Conservation (phyloP, 73 alveolate genomes). For the Diophrys sp. region DNA sequence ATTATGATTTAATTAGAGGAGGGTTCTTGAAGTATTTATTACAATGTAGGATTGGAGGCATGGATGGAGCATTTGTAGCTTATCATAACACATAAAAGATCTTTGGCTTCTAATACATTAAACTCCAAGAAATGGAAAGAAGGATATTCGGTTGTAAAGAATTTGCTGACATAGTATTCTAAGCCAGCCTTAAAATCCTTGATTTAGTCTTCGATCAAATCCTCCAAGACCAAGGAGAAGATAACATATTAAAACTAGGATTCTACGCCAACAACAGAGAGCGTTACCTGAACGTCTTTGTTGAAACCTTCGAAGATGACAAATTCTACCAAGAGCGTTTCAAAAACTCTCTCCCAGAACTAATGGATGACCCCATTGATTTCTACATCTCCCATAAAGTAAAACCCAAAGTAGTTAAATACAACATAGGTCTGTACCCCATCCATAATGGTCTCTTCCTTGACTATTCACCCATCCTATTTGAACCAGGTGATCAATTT, state of each 20-base stretch:
- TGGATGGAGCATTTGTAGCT: slow-evolving; percentile 96
- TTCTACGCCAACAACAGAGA: slow-evolving; percentile 62
- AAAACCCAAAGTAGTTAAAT: slow-evolving; percentile 55
- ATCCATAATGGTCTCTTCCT: slow-evolving; percentile 63
- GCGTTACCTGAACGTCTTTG: slow-evolving; percentile 58
- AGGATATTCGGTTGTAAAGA: slow-evolving; percentile 87
- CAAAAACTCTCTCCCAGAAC: slow-evolving; percentile 51
- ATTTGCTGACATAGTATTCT: slow-evolving; percentile 61
- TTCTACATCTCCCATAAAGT: slow-evolving; percentile 60
- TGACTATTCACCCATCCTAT: slow-evolving; percentile 64
- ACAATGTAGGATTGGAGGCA: slow-evolving; percentile 88
- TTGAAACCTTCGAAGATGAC: slow-evolving; percentile 64
- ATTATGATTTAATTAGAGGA: slow-evolving; percentile 79
- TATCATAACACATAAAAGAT: slow-evolving; percentile 91
- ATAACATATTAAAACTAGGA: slow-evolving; percentile 71
- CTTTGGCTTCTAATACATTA: slow-evolving; percentile 90
- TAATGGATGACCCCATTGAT: slow-evolving; percentile 71
- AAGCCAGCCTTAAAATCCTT: slow-evolving; percentile 50
- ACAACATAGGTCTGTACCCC: slow-evolving; percentile 59
- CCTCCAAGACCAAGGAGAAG: slow-evolving; percentile 45
- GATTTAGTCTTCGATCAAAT: slow-evolving; percentile 72
- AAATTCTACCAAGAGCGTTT: slow-evolving; percentile 44
- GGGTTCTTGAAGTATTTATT: slow-evolving; percentile 85
- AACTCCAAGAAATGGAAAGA: slow-evolving; percentile 83
- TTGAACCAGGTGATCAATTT: slow-evolving; percentile 73